Percentiles rank a stretch among this genome's conserved stretches.
phyloP scores from a whole-genome alignment of 2,329 filamentous ascomycete species.

The Passalora sequoiae region DNA sequence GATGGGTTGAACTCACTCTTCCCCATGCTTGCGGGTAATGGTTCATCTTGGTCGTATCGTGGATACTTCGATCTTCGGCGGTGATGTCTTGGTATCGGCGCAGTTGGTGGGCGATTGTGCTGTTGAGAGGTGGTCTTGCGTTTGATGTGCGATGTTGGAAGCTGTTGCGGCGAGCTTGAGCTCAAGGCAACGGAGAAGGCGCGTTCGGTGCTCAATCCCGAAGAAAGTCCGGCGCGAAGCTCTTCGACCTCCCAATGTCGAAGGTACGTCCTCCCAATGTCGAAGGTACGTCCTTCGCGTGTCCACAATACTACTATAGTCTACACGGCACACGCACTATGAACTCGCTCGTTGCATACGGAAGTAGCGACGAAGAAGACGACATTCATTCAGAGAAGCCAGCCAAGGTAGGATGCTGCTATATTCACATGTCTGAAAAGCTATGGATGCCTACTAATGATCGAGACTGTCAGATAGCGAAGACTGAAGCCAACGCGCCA shows the following conservation, averaged over 20 bases:
- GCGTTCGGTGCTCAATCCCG: too few relatives aligned
- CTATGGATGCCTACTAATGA: slow-evolving; percentile 46
- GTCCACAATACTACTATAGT: too few relatives aligned
- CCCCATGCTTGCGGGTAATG: slow-evolving; percentile 63
- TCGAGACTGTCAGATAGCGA: slow-evolving; percentile 28
- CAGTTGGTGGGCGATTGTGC: not conserved
- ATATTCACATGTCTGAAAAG: slow-evolving; percentile 21
- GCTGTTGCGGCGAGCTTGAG: too few relatives aligned
- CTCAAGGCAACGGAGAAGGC: too few relatives aligned
- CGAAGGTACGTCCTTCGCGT: too few relatives aligned
- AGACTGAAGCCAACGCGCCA: slow-evolving; percentile 15
- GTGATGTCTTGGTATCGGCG: not conserved
- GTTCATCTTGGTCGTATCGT: slow-evolving; percentile 59
- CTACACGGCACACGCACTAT: too few relatives aligned
- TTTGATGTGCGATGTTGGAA: slow-evolving; percentile 1
- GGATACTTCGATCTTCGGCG: not conserved
- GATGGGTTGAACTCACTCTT: slow-evolving; percentile 47
- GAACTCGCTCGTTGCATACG: slow-evolving; percentile 40
- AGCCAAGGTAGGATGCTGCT: slow-evolving; percentile 38
- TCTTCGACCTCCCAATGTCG: too few relatives aligned
- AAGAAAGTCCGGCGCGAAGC: too few relatives aligned
- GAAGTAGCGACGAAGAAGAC: slow-evolving; percentile 45
- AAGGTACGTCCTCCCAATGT: too few relatives aligned
- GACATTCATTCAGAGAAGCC: slow-evolving; percentile 26
- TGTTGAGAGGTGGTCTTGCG: not conserved